A percentile compares a stretch with the other conserved stretches of the same genome.
Evolutionary conservation across 306 rosid species (phyloP).

Genomic region (Vigna hirtella): DNA sequence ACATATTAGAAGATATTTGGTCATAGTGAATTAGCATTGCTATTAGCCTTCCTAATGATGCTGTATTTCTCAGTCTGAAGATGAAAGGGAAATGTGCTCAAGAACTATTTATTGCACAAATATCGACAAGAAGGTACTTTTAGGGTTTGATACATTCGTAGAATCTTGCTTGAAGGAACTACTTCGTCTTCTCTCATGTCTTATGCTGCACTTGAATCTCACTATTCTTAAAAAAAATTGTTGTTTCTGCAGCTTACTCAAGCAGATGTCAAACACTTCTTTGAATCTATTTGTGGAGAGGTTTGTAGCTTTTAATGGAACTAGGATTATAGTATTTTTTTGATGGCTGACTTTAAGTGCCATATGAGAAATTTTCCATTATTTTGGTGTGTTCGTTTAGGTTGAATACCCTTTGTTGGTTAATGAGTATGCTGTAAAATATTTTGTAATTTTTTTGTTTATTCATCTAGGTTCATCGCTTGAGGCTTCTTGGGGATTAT

Average conservation of each 20-base stretch:
- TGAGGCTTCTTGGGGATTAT: conserved; percentile 96
- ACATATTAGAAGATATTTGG: conserved; percentile 16
- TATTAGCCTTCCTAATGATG: conserved; percentile 39
- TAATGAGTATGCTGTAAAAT: conserved; percentile 31
- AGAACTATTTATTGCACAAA: conserved; percentile 98
- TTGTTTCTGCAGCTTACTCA: conserved; percentile 79
- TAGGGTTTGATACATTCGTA: conserved; percentile 24
- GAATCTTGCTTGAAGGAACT: conserved; percentile 36
- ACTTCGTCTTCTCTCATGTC: not conserved
- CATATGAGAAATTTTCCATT: conserved; percentile 31
- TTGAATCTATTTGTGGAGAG: conserved; percentile 98
- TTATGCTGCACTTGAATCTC: conserved; percentile 3
- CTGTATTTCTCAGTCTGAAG: conserved; percentile 72
- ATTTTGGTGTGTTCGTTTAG: conserved; percentile 38
- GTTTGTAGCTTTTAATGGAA: conserved; percentile 54
- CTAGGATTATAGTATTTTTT: conserved; percentile 22
- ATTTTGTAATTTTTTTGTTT: conserved; percentile 25
- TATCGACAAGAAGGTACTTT: conserved; percentile 91
- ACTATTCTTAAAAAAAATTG: conserved; percentile 2
- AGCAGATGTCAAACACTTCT: conserved; percentile 87
- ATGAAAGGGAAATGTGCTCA: conserved; percentile 99
- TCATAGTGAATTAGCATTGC: conserved; percentile 31
- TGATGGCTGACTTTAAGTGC: conserved; percentile 34
- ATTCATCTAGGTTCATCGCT: conserved; percentile 79
- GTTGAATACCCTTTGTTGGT: conserved; percentile 54